Conservation (phyloP, 2,329 filamentous ascomycete genomes). For the Teratosphaeria pseudoeucalypti region DNA sequence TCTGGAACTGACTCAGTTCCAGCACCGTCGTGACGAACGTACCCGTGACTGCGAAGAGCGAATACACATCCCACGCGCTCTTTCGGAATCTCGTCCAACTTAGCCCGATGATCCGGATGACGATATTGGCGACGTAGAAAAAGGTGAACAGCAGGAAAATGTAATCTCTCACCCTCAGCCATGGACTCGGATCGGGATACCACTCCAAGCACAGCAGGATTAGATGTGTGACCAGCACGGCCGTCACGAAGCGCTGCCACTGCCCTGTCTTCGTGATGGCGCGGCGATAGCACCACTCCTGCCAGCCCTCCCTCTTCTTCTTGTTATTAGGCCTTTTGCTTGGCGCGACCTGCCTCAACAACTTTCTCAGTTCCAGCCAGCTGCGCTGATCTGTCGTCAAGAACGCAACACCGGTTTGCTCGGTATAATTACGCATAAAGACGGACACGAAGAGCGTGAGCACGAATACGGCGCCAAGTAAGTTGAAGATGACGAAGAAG, state of each 20-base stretch:
- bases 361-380: conserved; percentile 89
- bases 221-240: conserved; percentile 70
- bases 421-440: conserved; percentile 99
- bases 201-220: conserved; percentile 76
- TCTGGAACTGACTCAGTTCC: conserved; percentile 49
- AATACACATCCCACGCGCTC: conserved; percentile 94
- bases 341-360: conserved; percentile 83
- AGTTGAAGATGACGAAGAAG: conserved; percentile 94
- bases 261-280: conserved; percentile 88
- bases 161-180: conserved; percentile 56
- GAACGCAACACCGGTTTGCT: conserved; percentile 94
- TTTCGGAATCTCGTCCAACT: conserved; percentile 85
- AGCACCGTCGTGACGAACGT: conserved; percentile 76
- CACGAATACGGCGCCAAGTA: conserved; percentile 91
- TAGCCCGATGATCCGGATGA: conserved; percentile 74
- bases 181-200: conserved; percentile 61
- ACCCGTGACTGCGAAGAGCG: conserved; percentile 66
- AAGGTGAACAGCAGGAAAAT: conserved; percentile 74
- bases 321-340: conserved; percentile 83
- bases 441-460: conserved; percentile 96
- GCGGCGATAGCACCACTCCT: conserved; percentile 87
- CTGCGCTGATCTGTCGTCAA: conserved; percentile 91
- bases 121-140: conserved; percentile 72
- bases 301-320: conserved; percentile 61
- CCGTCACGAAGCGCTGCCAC: conserved; percentile 79